Evolutionary conservation across 805 yeast genomes (phyloP).

Genomic region (Candida maltosa): DNA sequence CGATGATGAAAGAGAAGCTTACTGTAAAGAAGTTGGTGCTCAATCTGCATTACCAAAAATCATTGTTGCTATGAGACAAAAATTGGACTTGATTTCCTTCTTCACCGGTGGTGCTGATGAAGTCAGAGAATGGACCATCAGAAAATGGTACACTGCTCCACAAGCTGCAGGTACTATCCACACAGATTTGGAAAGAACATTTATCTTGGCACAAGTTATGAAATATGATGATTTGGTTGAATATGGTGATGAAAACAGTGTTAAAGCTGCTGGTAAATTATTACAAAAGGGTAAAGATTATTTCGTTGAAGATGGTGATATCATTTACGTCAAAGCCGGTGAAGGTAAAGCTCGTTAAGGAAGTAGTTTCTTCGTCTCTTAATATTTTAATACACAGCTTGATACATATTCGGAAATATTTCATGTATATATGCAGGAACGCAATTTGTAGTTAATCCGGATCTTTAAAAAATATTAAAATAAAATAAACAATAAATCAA

Average conservation of each 20-base stretch:
- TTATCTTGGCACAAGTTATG: conserved; percentile 90
- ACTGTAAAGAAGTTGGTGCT: conserved; percentile 71
- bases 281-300: conserved; percentile 92
- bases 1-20: conserved; percentile 76
- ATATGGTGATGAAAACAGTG: conserved; percentile 69
- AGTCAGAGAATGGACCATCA: conserved; percentile 97
- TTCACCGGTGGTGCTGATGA: conserved; percentile 96
- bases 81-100: conserved; percentile 83
- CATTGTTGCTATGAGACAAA: conserved; percentile 80
- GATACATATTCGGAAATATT: too few species aligned
- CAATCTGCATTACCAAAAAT: conserved; percentile 82
- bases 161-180: conserved; percentile 98
- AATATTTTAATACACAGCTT: too few species aligned
- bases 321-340: conserved; percentile 89
- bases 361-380: too few species aligned
- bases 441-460: too few species aligned
- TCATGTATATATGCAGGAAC: not conserved
- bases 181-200: conserved; percentile 91
- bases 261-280: conserved; percentile 86
- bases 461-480: too few species aligned
- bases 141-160: conserved; percentile 92
- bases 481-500: too few species aligned
- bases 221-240: conserved; percentile 79
- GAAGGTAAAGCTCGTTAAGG: conserved; percentile 72
- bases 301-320: conserved; percentile 92